Percentiles rank a stretch among this genome's conserved stretches.
Conservation (phyloP, 371 early-diverging fungal genomes). For the Fennellomyces sp. region DNA sequence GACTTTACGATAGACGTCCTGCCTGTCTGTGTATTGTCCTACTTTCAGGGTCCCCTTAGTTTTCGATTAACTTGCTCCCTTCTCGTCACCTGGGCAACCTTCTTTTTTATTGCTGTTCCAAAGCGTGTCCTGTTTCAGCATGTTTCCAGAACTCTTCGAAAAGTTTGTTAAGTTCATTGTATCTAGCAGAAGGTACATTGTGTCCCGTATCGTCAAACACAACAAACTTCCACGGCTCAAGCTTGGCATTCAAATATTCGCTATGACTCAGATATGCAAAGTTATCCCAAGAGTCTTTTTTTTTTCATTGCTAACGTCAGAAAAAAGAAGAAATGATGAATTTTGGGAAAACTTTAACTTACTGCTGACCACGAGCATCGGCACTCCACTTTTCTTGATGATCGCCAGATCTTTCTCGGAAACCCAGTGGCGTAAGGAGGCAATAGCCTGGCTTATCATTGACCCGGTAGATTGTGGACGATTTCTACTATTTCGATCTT, state of each 20-base stretch:
- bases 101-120: not conserved
- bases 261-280: constrained; percentile 25
- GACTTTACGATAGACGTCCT: not conserved
- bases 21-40: not conserved
- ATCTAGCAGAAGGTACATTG: constrained; percentile 22
- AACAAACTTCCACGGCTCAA: constrained; percentile 19
- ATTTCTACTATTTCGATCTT: constrained; percentile 18
- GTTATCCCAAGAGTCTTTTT: constrained; percentile 29
- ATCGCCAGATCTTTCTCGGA: constrained; percentile 14
- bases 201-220: constrained; percentile 31
- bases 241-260: constrained; percentile 19
- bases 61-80: not conserved
- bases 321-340: not conserved
- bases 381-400: constrained; percentile 14
- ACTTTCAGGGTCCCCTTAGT: not conserved
- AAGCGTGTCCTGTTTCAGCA: constrained; percentile 1
- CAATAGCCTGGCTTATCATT: constrained; percentile 30
- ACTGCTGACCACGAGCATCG: constrained; percentile 23
- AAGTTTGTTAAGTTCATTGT: constrained; percentile 17
- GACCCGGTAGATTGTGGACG: constrained; percentile 21
- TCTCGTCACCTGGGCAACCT: not conserved
- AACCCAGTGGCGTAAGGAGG: constrained; percentile 29
- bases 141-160: constrained; percentile 20
- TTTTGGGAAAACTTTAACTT: constrained; percentile 3
- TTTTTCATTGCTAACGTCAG: not conserved